Percentiles rank a stretch among this genome's conserved stretches.
Conservation (phyloP, 345 rosid genomes). For the Trapa incisa region DNA sequence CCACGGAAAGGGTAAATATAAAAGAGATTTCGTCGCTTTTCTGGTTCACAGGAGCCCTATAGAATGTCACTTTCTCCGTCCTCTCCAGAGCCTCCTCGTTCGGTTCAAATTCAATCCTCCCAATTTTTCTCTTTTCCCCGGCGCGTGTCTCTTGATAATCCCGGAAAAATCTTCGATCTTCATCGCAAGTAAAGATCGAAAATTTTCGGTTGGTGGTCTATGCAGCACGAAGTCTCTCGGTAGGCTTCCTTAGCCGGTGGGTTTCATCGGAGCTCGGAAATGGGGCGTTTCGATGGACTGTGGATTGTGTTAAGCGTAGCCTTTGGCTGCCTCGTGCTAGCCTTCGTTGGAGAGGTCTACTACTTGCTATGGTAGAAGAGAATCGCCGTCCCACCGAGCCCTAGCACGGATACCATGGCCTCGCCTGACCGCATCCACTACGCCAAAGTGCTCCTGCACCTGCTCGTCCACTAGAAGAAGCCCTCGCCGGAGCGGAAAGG, state of each 20-base stretch:
- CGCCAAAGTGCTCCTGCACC: slow-evolving; percentile 39
- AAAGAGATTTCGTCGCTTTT: too few species aligned
- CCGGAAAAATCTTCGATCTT: background rate
- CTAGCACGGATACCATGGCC: background rate
- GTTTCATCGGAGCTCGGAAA: slow-evolving; percentile 22
- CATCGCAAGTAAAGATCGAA: background rate
- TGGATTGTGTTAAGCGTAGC: slow-evolving; percentile 59
- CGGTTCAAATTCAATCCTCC: background rate
- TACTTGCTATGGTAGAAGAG: slow-evolving; percentile 63
- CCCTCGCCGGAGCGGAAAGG: slow-evolving; percentile 22
- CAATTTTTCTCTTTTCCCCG: background rate
- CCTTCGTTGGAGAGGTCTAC: slow-evolving; percentile 56
- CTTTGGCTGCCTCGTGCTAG: slow-evolving; percentile 61
- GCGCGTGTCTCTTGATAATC: background rate
- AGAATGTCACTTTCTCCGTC: too few species aligned
- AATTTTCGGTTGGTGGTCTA: background rate
- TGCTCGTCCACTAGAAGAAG: slow-evolving; percentile 51
- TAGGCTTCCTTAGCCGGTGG: background rate
- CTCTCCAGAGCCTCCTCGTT: background rate
- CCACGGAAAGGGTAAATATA: too few species aligned
- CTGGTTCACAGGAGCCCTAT: too few species aligned
- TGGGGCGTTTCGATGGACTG: slow-evolving; percentile 54
- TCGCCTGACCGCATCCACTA: slow-evolving; percentile 27
- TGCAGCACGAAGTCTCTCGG: background rate
- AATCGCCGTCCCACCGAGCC: slow-evolving; percentile 4